Percentiles rank a stretch among this genome's conserved stretches.
Conservation (phyloP, 805 yeast genomes). For the Lachancea fermentati region DNA sequence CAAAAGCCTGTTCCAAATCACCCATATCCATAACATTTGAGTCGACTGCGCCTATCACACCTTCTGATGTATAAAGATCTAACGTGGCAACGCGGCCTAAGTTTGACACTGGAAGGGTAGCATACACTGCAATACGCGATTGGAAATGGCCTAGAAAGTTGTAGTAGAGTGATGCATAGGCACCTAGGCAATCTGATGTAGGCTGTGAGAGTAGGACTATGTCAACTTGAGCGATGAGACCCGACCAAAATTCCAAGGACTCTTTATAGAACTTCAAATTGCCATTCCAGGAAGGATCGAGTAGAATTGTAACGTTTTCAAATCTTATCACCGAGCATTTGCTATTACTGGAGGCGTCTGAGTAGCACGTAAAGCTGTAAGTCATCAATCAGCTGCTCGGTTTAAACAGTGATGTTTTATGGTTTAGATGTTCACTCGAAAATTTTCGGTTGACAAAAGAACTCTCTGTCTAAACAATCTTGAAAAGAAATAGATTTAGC, state of each 20-base stretch:
- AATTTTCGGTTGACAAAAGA: neutral
- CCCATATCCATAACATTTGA: slow-evolving; percentile 54
- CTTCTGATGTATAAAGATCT: slow-evolving; percentile 71
- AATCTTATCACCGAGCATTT: slow-evolving; percentile 49
- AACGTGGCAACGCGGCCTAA: slow-evolving; percentile 80
- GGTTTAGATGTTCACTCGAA: neutral
- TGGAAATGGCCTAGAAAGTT: slow-evolving; percentile 50
- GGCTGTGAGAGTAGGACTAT: slow-evolving; percentile 82
- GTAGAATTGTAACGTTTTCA: slow-evolving; percentile 51
- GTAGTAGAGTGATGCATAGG: slow-evolving; percentile 60
- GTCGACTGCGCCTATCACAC: slow-evolving; percentile 67
- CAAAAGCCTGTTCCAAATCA: slow-evolving; percentile 79
- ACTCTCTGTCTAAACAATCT: neutral
- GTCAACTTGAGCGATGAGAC: slow-evolving; percentile 47
- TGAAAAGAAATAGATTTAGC: too few species aligned
- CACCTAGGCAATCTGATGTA: slow-evolving; percentile 72
- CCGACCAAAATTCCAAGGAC: slow-evolving; percentile 34
- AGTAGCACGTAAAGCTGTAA: slow-evolving; percentile 9
- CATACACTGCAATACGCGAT: slow-evolving; percentile 65
- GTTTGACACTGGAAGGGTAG: slow-evolving; percentile 86
- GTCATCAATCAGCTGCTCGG: slow-evolving; percentile 3
- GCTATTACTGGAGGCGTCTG: slow-evolving; percentile 4
- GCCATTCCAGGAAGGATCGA: slow-evolving; percentile 78
- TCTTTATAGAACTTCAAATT: slow-evolving; percentile 32
- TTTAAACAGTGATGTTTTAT: neutral